Base-by-base conservation (phyloP, 768 basidiomycete species). In the Suillus placidus region DNA sequence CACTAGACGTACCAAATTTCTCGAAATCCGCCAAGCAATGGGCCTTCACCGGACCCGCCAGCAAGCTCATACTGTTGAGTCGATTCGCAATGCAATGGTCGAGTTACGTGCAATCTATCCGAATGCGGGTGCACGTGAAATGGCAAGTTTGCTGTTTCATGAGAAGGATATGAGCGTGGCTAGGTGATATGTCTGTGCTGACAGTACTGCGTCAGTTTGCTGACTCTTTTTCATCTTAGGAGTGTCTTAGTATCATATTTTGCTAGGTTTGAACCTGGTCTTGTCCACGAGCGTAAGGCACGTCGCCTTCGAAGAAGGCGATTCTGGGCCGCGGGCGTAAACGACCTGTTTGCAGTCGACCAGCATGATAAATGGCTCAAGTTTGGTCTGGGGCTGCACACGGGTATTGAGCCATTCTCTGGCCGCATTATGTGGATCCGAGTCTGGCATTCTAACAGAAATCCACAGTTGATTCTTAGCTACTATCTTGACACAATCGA, bases 351-450 rank as follows among this genome's bases (percentile, higher is more conserved):
- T 66, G 64, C 72, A 6, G 64, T 77, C 14, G 80, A 85, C 63
- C 84, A 84, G 67, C 81, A 85, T 66, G 80, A 85, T 64, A 85
- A 85, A 61, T 84, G 79, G 80, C 70, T 72, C 47, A 64, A 70
- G 7, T 83, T 79, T 70, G 80, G 81, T 0, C 71, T 84, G 0
- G 73, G 66, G 32, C 69, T 81, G 55, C 72, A 76, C 63, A 32
- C 66, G n/a, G 67, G 69, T 20, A 43, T 71, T 9, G 72, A 77
- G 26, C 70, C 71, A 18, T 70, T 65, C 45, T 49, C 67, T 14
- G 72, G 76, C 0, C 18, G 26, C 0, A 69, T 75, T 20, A 40
- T 69, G 18, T 77, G 73, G 71, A n/a, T 72, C 18, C 60, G 67
- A 47, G 68, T 75, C 12, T 77, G 73, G 74, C 72, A 72, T 66